Evolutionary conservation across 805 yeast genomes (phyloP).

Genomic region (Cyberlindnera nakhonratchasimensis): DNA sequence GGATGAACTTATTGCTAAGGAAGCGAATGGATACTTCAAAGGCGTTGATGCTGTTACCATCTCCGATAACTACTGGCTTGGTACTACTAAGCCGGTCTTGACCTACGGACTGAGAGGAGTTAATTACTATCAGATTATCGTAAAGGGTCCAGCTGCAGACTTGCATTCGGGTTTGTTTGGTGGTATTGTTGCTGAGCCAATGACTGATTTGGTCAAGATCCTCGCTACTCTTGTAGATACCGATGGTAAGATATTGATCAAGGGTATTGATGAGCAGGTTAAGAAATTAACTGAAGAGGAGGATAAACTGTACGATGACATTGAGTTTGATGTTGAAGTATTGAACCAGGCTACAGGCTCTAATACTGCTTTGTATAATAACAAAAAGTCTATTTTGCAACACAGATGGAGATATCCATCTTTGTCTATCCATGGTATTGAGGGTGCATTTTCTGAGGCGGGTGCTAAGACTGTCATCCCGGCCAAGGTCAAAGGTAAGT

Average conservation of each 20-base stretch:
- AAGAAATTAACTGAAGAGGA: conserved; percentile 88
- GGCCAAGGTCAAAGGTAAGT: conserved; percentile 89
- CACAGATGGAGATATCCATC: conserved; percentile 99
- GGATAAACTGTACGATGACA: conserved; percentile 71
- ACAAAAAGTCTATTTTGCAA: conserved; percentile 84
- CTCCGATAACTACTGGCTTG: conserved; percentile 97
- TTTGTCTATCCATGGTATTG: conserved; percentile 91
- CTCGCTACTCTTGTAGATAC: conserved; percentile 75
- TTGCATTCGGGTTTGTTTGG: conserved; percentile 97
- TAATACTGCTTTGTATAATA: conserved; percentile 70
- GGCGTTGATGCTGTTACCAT: conserved; percentile 93
- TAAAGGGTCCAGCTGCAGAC: conserved; percentile 94
- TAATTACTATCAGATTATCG: conserved; percentile 79
- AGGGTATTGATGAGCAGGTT: conserved; percentile 91
- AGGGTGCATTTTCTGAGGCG: conserved; percentile 91
- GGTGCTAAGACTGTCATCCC: conserved; percentile 99
- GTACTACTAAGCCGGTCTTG: conserved; percentile 93
- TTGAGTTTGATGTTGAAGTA: conserved; percentile 81
- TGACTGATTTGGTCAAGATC: conserved; percentile 84
- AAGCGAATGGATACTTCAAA: conserved; percentile 77
- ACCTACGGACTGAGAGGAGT: conserved; percentile 98
- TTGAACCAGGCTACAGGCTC: conserved; percentile 89
- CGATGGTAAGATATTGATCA: conserved; percentile 78
- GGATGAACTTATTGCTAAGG: conserved; percentile 75
- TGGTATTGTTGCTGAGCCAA: conserved; percentile 95